Percentiles rank a stretch among this genome's conserved stretches.
Conservation (phyloP, 129 eudicot species). For the Chrysanthemum makinoi region DNA sequence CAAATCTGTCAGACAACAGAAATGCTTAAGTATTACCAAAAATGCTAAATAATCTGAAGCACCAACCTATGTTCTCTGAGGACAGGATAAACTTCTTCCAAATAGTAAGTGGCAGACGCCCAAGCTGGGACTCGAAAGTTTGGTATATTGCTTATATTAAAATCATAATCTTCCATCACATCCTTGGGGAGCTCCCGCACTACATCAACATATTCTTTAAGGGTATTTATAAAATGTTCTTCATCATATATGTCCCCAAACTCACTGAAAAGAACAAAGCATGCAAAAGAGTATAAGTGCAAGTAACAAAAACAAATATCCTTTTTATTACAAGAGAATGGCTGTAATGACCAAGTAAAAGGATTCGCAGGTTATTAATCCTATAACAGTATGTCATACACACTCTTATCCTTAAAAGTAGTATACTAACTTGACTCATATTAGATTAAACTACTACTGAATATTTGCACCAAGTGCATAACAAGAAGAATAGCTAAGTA, state of each 20-base stretch:
- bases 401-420: too few relatives aligned
- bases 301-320: too few relatives aligned
- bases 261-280: slow-evolving; percentile 47
- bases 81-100: slow-evolving; percentile 69
- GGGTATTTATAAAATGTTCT: slow-evolving; percentile 67
- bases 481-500: too few relatives aligned
- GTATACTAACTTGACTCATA: too few relatives aligned
- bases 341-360: too few relatives aligned
- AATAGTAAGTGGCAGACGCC: slow-evolving; percentile 70
- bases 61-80: slow-evolving; percentile 60
- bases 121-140: slow-evolving; percentile 70
- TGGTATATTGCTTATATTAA: slow-evolving; percentile 61
- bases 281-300: neutral
- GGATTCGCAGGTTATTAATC: too few relatives aligned
- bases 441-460: too few relatives aligned
- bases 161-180: slow-evolving; percentile 57
- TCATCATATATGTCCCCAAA: slow-evolving; percentile 88
- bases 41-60: slow-evolving; percentile 7
- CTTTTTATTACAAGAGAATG: too few relatives aligned
- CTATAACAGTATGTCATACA: too few relatives aligned
- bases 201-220: slow-evolving; percentile 52
- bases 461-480: too few relatives aligned
- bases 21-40: neutral
- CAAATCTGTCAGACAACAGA: neutral
- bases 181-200: slow-evolving; percentile 60